Evolutionary conservation across 495 filamentous ascomycete species (phyloP).

Genomic region (Annulohypoxylon moriforme): DNA sequence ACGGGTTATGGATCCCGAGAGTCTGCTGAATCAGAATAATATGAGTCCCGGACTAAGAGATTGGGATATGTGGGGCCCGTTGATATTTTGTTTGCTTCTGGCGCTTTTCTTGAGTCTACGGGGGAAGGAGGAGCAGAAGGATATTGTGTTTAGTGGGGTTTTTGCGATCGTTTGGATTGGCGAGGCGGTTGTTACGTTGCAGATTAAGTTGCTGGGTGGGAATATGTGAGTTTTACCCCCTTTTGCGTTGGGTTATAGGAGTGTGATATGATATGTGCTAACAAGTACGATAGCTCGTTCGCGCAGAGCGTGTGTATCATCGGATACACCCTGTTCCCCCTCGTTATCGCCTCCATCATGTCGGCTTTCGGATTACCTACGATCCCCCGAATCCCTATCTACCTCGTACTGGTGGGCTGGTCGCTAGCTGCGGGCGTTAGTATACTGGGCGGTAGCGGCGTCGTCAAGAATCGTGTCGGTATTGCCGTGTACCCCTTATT

Average conservation of each 20-base stretch:
- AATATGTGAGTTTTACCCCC: constrained; percentile 82
- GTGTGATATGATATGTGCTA: not conserved
- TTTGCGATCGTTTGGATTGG: constrained; percentile 98
- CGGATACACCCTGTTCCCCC: constrained; percentile 97
- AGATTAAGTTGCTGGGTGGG: constrained; percentile 96
- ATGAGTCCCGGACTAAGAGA: constrained; percentile 91
- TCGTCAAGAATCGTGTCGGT: constrained; percentile 92
- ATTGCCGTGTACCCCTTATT: constrained; percentile 95
- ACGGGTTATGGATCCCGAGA: constrained; percentile 71
- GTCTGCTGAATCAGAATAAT: constrained; percentile 74
- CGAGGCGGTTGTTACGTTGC: constrained; percentile 95
- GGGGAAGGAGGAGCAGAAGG: constrained; percentile 79
- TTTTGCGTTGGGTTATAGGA: not conserved
- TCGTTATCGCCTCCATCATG: constrained; percentile 91
- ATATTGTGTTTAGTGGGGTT: constrained; percentile 91
- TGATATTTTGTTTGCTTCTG: constrained; percentile 91
- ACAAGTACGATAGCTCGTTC: constrained; percentile 75
- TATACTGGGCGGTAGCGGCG: constrained; percentile 93
- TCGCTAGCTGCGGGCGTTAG: constrained; percentile 94
- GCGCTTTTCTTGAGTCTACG: constrained; percentile 85
- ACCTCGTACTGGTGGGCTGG: constrained; percentile 88
- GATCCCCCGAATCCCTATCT: constrained; percentile 87
- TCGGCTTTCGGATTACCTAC: constrained; percentile 81
- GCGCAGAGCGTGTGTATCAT: constrained; percentile 98
- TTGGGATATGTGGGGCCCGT: constrained; percentile 97